Evolutionary conservation across 164 flowering plant species (phyloP), one percentile per base, ranked within the genome.

Genomic region (Chloranthus sessilifolius): DNA sequence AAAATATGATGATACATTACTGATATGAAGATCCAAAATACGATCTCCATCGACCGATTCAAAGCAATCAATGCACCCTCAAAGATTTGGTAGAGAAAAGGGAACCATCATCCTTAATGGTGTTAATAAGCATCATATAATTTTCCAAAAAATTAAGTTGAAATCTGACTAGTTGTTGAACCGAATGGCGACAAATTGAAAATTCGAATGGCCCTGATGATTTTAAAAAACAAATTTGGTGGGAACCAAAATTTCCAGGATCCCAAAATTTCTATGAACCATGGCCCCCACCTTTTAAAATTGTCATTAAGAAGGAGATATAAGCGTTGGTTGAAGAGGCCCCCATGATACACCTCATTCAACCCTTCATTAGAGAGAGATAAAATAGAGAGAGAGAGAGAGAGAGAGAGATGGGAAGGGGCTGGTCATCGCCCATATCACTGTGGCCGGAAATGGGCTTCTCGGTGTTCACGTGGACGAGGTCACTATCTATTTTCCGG

Each of bases 371-470:
- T 6, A 30, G 34, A 30, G 11, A 30, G 7, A 30, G 11, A 30
- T 6, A 6, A 7, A 0, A 9, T 3, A n/a, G 7, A 12, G 2
- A 6, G 16, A 26, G 26, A 14, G 27, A 28, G n/a, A 19, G 35
- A 37, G 25, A 26, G 37, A 11, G 7, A n/a, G 49, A 8, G n/a
- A 47, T 39, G 45, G 36, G 61, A 15, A 19, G 47, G 22, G 28
- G n/a, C 37, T 56, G 52, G 60, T 26, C 43, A 8, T 15, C 44
- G 2, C 30, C 47, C 1, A 27, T 40, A 10, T 29, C 31, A 22
- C 43, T 50, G 2, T 55, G 59, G 51, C 27, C 40, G 14, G 59
- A 25, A 35, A 15, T 55, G 14, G 60, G 37, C 17, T 28, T 38
- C 0, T 31, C 31, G 19, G 33, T 43, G 12, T 52, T 47, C 35